These are phyloP conservation scores for Cerrena zonata DNA, from an alignment of 1,284 basidiomycete genomes.

Conservation along the genomic window DNA sequence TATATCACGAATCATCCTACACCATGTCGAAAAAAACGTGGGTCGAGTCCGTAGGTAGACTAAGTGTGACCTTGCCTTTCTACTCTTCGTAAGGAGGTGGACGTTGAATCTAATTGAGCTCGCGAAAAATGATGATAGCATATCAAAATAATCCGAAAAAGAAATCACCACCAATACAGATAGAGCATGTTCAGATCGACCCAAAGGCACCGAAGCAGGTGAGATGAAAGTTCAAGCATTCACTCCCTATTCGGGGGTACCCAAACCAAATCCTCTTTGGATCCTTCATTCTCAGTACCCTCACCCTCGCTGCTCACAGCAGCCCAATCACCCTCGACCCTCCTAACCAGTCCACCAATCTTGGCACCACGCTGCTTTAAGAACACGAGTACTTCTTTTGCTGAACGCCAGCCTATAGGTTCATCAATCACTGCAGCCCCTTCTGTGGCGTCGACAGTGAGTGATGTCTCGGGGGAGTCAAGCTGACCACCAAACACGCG, in stretches of 20 bases:
- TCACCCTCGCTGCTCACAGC: slow-evolving; percentile 60
- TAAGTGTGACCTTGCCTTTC: too few species aligned
- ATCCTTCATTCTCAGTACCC: slow-evolving; percentile 9
- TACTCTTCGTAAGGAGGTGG: too few species aligned
- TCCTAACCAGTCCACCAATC: slow-evolving; percentile 45
- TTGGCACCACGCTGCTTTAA: slow-evolving; percentile 60
- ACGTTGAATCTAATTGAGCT: too few species aligned
- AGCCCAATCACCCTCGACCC: slow-evolving; percentile 57
- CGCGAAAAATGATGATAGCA: too few species aligned
- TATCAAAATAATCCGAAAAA: too few species aligned
- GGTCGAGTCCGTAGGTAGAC: too few species aligned
- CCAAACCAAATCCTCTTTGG: background rate
- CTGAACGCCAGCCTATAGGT: slow-evolving; percentile 50
- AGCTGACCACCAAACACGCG: slow-evolving; percentile 42
- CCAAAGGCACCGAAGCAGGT: too few species aligned
- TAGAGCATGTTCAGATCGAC: too few species aligned
- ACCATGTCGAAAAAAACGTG: too few species aligned
- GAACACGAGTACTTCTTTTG: slow-evolving; percentile 58
- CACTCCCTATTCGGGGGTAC: background rate
- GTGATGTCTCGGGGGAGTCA: slow-evolving; percentile 21
- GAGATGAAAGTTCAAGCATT: too few species aligned
- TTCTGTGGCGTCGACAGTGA: slow-evolving; percentile 21
- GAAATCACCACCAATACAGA: too few species aligned
- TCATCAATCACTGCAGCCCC: slow-evolving; percentile 20
- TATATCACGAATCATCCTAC: too few species aligned